Conservation (phyloP, 2,329 filamentous ascomycete genomes). For the Xylaria sp. region DNA sequence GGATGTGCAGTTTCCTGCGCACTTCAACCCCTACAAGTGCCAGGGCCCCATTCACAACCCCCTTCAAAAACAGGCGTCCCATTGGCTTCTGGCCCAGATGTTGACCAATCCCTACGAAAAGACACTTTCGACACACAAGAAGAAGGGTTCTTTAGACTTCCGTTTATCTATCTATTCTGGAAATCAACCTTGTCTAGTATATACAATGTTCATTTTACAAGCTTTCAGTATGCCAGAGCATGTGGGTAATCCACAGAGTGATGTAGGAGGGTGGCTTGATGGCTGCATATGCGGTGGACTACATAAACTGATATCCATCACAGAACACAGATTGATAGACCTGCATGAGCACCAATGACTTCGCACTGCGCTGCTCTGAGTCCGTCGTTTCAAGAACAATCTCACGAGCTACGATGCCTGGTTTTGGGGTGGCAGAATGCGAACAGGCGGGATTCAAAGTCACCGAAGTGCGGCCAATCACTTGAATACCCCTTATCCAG, state of each 20-base stretch:
- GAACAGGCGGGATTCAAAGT: too few species aligned
- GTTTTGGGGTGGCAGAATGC: too few species aligned
- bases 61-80: background rate
- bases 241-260: background rate
- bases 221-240: background rate
- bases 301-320: background rate
- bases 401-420: too few species aligned
- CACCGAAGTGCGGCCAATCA: too few species aligned
- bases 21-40: background rate
- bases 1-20: background rate
- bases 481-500: background rate
- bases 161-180: too few species aligned
- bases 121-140: background rate
- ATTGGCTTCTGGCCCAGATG: background rate
- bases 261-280: background rate
- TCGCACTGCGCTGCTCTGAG: too few species aligned
- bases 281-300: background rate
- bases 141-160: background rate
- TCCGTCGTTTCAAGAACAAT: too few species aligned
- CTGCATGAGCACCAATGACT: background rate
- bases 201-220: background rate
- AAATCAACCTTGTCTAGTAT: too few species aligned
- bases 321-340: background rate
- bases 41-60: background rate
- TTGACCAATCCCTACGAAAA: background rate